Evolutionary conservation across 2,329 filamentous ascomycete species (phyloP).

Genomic region (Botryosphaeria agaves): DNA sequence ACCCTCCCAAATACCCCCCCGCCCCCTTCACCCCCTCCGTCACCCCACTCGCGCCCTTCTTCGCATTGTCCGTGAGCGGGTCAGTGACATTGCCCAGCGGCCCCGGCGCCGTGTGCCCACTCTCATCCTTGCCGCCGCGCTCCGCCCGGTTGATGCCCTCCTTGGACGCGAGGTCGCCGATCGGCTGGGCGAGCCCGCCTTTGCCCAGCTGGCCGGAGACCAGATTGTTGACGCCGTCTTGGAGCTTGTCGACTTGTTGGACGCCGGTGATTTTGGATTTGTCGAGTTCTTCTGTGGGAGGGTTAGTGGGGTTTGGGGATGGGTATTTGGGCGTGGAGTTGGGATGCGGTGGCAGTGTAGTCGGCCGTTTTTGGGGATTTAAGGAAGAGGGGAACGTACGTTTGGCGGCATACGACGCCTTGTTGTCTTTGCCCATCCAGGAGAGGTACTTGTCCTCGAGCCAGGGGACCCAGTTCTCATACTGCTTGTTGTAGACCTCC

Average conservation of each 20-base stretch:
- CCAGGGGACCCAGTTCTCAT: conserved; percentile 63
- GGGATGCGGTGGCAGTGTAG: not conserved
- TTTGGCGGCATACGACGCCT: conserved; percentile 53
- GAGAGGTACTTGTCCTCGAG: conserved; percentile 54
- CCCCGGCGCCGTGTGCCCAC: conserved; percentile 31
- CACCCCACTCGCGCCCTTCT: conserved; percentile 11
- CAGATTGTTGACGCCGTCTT: conserved; percentile 48
- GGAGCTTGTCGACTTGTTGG: conserved; percentile 47
- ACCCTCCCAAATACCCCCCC: conserved; percentile 14
- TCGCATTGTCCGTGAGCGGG: conserved; percentile 11
- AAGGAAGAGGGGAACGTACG: conserved; percentile 24
- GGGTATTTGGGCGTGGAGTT: not conserved
- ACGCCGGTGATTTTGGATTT: conserved; percentile 54
- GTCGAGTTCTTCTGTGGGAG: conserved; percentile 39
- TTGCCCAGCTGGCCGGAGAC: conserved; percentile 48
- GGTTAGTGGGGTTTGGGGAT: not conserved
- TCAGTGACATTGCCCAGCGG: conserved; percentile 15
- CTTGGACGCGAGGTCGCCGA: conserved; percentile 44
- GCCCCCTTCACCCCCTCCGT: conserved; percentile 13
- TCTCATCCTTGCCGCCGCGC: conserved; percentile 44
- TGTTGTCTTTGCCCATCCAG: conserved; percentile 64
- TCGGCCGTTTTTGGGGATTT: not conserved
- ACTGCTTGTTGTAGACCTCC: conserved; percentile 51
- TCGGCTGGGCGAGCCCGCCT: conserved; percentile 46
- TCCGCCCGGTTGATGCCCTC: conserved; percentile 51